Evolutionary conservation across 768 basidiomycete species (phyloP).

Genomic region (Auriscalpium microsporum): DNA sequence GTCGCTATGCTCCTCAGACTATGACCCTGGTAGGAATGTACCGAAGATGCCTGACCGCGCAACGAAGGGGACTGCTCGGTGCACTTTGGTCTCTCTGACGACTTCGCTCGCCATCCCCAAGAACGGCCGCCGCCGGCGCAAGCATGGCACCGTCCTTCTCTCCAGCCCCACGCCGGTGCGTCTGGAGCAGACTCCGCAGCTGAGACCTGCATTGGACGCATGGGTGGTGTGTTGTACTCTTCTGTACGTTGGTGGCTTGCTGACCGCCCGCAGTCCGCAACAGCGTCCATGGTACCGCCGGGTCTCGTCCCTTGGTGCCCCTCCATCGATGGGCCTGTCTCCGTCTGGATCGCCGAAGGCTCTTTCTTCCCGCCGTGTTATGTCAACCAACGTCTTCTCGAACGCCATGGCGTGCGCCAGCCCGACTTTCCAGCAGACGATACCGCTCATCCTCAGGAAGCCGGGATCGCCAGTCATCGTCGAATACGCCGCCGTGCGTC

Average conservation of each 20-base stretch:
- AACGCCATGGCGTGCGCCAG: background rate
- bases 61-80: conserved; percentile 2
- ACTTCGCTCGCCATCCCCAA: conserved; percentile 11
- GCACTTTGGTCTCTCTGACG: conserved; percentile 7
- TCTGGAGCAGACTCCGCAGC: conserved; percentile 6
- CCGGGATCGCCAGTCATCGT: background rate
- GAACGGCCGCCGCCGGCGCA: conserved; percentile 1
- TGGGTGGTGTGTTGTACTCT: conserved; percentile 12
- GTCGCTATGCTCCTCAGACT: conserved; percentile 5
- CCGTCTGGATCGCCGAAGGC: conserved; percentile 14
- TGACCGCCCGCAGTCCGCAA: conserved; percentile 6
- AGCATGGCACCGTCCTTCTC: conserved; percentile 9
- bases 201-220: conserved; percentile 8
- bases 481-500: background rate
- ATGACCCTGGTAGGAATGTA: background rate
- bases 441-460: background rate
- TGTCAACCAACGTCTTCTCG: conserved; percentile 1
- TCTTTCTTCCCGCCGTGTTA: conserved; percentile 14
- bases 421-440: background rate
- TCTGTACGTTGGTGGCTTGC: background rate
- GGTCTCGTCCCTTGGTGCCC: conserved; percentile 14
- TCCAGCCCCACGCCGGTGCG: conserved; percentile 11
- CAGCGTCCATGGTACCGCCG: conserved; percentile 2
- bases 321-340: conserved; percentile 1
- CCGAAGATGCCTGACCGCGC: background rate